These are phyloP conservation scores for Colletotrichum somersetense DNA, from an alignment of 2,329 filamentous ascomycete genomes.

Conservation along the genomic window DNA sequence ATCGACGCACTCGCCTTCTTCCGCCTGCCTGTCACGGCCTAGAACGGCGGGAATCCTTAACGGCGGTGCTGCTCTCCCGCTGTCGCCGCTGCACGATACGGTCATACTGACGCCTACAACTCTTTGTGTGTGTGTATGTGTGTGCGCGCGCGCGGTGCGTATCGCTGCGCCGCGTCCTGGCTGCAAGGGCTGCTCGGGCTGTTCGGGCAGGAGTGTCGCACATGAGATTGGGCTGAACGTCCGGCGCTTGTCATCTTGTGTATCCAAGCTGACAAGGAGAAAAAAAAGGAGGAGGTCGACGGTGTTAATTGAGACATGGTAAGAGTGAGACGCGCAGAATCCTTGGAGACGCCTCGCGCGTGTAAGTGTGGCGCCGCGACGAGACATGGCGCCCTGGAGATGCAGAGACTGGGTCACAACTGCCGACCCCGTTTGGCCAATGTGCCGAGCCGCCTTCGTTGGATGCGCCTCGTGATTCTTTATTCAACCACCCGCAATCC, in stretches of 20 bases:
- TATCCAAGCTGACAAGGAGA: not conserved
- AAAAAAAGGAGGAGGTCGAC: no score
- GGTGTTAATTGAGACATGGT: not conserved
- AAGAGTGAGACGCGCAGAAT: not conserved
- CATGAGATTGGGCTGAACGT: not conserved
- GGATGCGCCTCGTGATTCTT: not conserved
- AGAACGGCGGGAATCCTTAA: not conserved
- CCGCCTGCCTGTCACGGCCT: not conserved
- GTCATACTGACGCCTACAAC: conserved; percentile 25
- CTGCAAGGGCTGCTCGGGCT: conserved; percentile 2
- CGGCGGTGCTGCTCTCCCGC: conserved; percentile 27
- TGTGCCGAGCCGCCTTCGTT: not conserved
- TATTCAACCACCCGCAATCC: not conserved
- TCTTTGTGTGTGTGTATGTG: not conserved
- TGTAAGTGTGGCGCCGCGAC: not conserved
- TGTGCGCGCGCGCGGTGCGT: not conserved
- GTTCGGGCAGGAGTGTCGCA: not conserved
- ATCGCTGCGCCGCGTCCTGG: conserved; percentile 4
- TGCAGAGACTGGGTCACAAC: not conserved
- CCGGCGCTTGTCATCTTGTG: not conserved
- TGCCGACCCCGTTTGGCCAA: not conserved
- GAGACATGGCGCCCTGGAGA: not conserved
- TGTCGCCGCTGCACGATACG: conserved; percentile 37
- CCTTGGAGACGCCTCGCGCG: not conserved
- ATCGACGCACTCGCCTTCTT: not conserved